These are phyloP conservation scores for Diaporthe sp. DNA, from an alignment of 2,329 filamentous ascomycete species.

Conservation along the genomic window DNA sequence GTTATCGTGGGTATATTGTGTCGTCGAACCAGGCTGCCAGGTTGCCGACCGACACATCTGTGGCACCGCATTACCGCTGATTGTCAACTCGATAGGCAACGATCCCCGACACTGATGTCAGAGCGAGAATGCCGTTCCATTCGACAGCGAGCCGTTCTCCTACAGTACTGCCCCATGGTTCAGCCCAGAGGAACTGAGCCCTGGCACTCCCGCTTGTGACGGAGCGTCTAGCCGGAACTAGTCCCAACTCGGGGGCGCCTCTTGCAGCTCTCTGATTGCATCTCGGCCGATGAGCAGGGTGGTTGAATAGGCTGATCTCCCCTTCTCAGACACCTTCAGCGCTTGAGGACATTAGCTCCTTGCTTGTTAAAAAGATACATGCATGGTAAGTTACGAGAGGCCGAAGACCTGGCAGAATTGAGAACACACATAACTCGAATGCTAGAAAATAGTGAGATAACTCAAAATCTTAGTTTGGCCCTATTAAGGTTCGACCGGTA, in stretches of 20 bases:
- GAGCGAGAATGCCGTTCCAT: conserved; percentile 2
- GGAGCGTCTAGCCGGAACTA: conserved; percentile 41
- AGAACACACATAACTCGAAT: too few relatives aligned
- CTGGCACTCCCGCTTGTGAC: conserved; percentile 34
- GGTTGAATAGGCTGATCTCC: conserved; percentile 30
- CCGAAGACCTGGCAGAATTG: background rate
- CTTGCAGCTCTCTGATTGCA: conserved; percentile 11
- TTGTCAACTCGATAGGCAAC: conserved; percentile 7
- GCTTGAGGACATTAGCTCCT: background rate
- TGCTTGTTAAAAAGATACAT: background rate
- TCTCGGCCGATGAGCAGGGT: conserved; percentile 35
- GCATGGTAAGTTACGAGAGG: background rate
- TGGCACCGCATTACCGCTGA: conserved; percentile 7
- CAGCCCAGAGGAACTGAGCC: conserved; percentile 23
- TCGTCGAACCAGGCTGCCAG: conserved; percentile 5
- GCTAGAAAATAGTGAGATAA: background rate
- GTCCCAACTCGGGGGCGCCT: conserved; percentile 27
- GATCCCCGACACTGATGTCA: conserved; percentile 33
- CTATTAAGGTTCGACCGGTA: background rate
- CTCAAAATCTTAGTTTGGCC: background rate
- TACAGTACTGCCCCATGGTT: background rate
- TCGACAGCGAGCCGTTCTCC: conserved; percentile 7
- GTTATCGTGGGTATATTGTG: conserved; percentile 30
- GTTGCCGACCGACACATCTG: background rate
- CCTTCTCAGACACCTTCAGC: conserved; percentile 1